phyloP scores from a whole-genome alignment of 192 early-diverging fungal genomes.

The Backusella westeae region DNA sequence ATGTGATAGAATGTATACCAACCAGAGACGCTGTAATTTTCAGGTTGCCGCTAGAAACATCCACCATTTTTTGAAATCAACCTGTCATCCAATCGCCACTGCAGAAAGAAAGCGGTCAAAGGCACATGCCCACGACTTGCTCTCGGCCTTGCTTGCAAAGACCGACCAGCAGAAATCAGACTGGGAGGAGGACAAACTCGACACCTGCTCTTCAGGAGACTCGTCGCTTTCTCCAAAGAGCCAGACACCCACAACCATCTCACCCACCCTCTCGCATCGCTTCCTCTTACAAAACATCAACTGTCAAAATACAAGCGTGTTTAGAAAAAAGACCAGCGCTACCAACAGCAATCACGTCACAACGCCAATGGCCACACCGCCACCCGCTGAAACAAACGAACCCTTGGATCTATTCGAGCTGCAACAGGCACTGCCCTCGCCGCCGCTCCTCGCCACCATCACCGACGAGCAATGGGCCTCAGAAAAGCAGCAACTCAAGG shows the following conservation, averaged over 20 bases:
- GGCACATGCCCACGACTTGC: not conserved
- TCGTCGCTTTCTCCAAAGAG: not conserved
- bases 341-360: not conserved
- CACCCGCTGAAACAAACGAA: not conserved
- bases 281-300: not conserved
- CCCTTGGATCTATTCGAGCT: not conserved
- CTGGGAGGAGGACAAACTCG: not conserved
- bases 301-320: not conserved
- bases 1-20: not conserved
- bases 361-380: not conserved
- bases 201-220: not conserved
- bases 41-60: not conserved
- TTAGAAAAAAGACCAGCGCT: not conserved
- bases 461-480: not conserved
- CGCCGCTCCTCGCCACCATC: not conserved
- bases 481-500: conserved; percentile 5
- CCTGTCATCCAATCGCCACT: not conserved
- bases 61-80: not conserved
- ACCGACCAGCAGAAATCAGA: not conserved
- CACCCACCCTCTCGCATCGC: not conserved
- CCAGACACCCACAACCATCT: not conserved
- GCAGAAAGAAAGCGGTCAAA: not conserved
- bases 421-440: not conserved
- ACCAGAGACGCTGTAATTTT: not conserved
- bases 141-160: not conserved